Conservation (phyloP, 208 protist genomes). For the Acanthamoeba triangularis region DNA sequence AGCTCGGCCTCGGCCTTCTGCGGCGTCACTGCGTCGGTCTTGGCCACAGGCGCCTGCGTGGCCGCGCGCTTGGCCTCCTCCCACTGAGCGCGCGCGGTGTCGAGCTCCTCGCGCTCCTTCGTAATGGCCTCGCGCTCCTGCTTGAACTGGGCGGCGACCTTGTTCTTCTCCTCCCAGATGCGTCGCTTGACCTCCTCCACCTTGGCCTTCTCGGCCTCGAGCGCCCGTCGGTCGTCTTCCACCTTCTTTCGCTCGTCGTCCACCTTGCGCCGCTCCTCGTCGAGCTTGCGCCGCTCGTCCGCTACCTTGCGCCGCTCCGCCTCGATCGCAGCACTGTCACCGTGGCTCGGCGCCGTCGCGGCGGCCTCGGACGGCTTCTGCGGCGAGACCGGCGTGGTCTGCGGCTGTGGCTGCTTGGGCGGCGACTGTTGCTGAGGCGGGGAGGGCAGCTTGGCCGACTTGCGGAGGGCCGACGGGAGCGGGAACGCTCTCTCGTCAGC, state of each 20-base stretch:
- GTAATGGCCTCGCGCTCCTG: constrained; percentile 26
- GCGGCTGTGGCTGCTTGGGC: neutral
- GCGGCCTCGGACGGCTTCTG: neutral
- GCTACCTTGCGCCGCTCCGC: constrained; percentile 5
- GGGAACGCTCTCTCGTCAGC: neutral
- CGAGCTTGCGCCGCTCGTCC: no score
- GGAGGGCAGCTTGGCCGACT: neutral
- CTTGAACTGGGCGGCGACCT: constrained; percentile 42
- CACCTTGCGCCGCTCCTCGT: neutral
- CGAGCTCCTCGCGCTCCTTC: neutral
- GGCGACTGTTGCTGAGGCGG: neutral
- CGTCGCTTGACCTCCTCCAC: constrained; percentile 33
- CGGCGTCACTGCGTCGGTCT: neutral
- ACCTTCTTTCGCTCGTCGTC: constrained; percentile 1
- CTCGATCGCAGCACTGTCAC: neutral
- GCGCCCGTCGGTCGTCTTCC: constrained; percentile 1
- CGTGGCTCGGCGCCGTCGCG: neutral
- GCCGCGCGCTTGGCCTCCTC: neutral
- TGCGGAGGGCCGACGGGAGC: neutral
- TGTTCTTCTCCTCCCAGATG: constrained; percentile 63
- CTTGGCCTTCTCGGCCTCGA: constrained; percentile 37
- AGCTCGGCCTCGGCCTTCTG: neutral
- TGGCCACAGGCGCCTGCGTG: neutral
- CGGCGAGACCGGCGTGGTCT: neutral
- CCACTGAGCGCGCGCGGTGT: neutral